These are phyloP conservation scores for Populus simonii DNA, from an alignment of 345 rosid genomes.

Conservation along the genomic window DNA sequence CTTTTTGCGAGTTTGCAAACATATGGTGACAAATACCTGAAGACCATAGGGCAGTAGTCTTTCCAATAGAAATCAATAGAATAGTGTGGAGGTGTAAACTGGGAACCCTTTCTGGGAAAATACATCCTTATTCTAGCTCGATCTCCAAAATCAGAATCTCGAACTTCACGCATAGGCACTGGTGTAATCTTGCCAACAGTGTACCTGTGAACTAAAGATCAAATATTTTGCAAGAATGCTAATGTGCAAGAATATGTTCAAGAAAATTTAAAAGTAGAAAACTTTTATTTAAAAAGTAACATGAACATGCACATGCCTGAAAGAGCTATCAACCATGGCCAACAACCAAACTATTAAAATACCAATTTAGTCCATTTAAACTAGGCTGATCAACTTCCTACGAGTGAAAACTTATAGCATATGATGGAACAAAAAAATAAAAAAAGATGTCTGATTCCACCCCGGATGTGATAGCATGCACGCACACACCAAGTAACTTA, in stretches of 20 bases:
- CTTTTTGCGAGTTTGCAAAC: slow-evolving; percentile 5
- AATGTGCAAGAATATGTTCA: not conserved
- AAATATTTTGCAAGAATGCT: slow-evolving; percentile 16
- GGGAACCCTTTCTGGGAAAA: slow-evolving; percentile 84
- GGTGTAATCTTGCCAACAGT: slow-evolving; percentile 96
- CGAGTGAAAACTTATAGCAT: not conserved
- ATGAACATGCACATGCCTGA: not conserved
- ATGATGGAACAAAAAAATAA: not conserved
- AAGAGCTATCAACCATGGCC: not conserved
- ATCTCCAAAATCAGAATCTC: slow-evolving; percentile 83
- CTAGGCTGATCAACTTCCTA: not conserved
- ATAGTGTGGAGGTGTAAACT: slow-evolving; percentile 82
- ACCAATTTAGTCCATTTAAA: not conserved
- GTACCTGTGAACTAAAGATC: slow-evolving; percentile 64
- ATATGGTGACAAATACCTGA: slow-evolving; percentile 51
- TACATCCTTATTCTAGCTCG: slow-evolving; percentile 91
- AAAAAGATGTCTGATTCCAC: not conserved
- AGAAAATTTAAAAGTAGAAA: not conserved
- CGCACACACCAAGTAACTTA: not conserved
- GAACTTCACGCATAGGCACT: slow-evolving; percentile 84
- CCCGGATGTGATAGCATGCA: not conserved
- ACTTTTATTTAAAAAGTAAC: not conserved
- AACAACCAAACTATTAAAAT: not conserved
- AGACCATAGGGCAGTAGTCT: slow-evolving; percentile 98
- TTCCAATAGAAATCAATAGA: slow-evolving; percentile 89